Percentiles rank a stretch among this genome's conserved stretches.
Conservation (phyloP, 2,329 filamentous ascomycete genomes). For the Microdochium trichocladiopsis region DNA sequence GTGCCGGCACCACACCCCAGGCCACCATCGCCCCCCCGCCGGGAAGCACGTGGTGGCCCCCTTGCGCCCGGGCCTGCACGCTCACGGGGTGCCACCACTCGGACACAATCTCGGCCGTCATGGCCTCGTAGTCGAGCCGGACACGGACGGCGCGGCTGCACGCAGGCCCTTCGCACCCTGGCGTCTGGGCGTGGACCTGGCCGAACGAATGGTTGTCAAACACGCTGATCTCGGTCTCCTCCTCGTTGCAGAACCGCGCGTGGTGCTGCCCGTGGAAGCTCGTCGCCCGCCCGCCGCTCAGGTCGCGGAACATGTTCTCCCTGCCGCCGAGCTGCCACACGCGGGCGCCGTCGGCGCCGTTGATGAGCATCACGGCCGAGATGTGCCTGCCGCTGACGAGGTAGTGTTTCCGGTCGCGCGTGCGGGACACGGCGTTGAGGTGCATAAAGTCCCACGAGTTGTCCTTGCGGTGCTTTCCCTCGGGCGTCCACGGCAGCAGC, state of each 20-base stretch:
- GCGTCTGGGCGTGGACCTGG: conserved; percentile 12
- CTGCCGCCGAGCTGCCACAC: conserved; percentile 25
- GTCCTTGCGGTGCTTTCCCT: not conserved
- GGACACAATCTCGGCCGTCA: conserved; percentile 35
- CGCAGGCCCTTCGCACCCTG: conserved; percentile 13
- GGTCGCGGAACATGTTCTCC: conserved; percentile 21
- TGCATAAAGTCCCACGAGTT: conserved; percentile 22
- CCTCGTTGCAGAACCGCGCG: conserved; percentile 17
- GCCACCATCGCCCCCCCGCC: conserved; percentile 47
- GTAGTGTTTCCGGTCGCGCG: conserved; percentile 18
- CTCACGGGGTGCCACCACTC: conserved; percentile 29
- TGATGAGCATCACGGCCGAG: conserved; percentile 14
- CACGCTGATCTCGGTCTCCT: conserved; percentile 17
- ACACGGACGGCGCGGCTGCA: conserved; percentile 38
- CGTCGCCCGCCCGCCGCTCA: conserved; percentile 21
- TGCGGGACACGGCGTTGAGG: conserved; percentile 22
- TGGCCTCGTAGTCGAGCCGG: conserved; percentile 31
- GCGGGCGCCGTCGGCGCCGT: conserved; percentile 14
- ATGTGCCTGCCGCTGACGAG: conserved; percentile 21
- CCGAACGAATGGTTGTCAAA: conserved; percentile 27
- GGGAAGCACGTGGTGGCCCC: conserved; percentile 43
- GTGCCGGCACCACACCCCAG: conserved; percentile 44
- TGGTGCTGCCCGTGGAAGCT: conserved; percentile 26
- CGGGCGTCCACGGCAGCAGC: not conserved
- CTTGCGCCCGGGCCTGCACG: conserved; percentile 32